phyloP scores from a whole-genome alignment of 169 alveolate species.

The Haemoproteus tartakovskyi region DNA sequence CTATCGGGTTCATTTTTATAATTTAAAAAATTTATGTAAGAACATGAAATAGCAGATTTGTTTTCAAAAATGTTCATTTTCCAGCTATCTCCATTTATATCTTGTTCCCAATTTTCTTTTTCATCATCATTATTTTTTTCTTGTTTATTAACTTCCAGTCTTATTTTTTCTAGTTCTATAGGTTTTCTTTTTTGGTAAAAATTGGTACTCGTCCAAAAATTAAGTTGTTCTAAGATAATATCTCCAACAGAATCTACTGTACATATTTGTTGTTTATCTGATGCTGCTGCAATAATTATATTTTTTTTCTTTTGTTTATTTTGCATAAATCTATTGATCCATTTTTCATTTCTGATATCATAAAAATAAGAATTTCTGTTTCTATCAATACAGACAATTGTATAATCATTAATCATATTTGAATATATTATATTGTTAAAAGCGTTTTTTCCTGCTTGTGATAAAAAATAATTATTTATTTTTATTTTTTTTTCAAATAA shows the following conservation, averaged over 20 bases:
- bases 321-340: slow-evolving; percentile 3
- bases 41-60: no score
- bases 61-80: no score
- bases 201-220: no score
- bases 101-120: no score
- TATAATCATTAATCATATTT: slow-evolving; percentile 19
- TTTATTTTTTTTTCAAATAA: slow-evolving; percentile 41
- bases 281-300: slow-evolving; percentile 6
- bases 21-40: no score
- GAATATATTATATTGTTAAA: neutral
- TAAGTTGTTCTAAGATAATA: slow-evolving; percentile 9
- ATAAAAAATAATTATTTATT: slow-evolving; percentile 3
- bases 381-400: slow-evolving; percentile 9
- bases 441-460: no score
- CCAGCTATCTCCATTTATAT: no score
- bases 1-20: no score
- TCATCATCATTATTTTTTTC: no score
- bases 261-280: slow-evolving; percentile 31
- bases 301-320: neutral
- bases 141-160: no score
- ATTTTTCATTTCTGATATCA: slow-evolving; percentile 36
- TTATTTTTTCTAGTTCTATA: no score
- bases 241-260: slow-evolving; percentile 3
- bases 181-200: no score
- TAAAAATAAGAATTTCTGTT: slow-evolving; percentile 18